A percentile compares a stretch with the other conserved stretches of the same genome.
Conservation (phyloP, 2,329 filamentous ascomycete genomes). For the Dothiorella sarmentorum region DNA sequence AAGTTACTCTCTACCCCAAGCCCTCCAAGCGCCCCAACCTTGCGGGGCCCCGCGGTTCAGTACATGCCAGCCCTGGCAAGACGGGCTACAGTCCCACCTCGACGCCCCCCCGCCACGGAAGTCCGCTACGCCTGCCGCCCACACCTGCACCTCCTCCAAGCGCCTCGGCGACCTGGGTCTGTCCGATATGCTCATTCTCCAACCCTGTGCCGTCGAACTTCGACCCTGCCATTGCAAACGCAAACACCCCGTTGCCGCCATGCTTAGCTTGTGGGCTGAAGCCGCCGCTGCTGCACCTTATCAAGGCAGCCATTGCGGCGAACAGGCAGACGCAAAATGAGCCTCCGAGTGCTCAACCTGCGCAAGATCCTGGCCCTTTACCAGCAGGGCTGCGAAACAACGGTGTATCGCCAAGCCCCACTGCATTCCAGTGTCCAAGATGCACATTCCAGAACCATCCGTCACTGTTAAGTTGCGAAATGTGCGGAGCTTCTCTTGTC, state of each 20-base stretch:
- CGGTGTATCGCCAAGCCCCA: neutral
- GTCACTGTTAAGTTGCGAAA: conserved; percentile 80
- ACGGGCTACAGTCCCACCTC: conserved; percentile 26
- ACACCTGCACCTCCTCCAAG: conserved; percentile 47
- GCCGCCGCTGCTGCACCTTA: conserved; percentile 73
- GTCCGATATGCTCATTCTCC: conserved; percentile 91
- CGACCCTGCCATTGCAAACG: conserved; percentile 75
- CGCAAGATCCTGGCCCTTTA: conserved; percentile 37
- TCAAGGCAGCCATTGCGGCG: conserved; percentile 82
- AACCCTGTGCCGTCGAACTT: conserved; percentile 93
- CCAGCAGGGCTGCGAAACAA: neutral
- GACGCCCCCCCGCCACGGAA: conserved; percentile 34
- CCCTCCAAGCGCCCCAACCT: conserved; percentile 59
- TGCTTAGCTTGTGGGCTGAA: conserved; percentile 94
- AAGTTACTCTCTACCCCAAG: conserved; percentile 86
- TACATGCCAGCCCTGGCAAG: conserved; percentile 33
- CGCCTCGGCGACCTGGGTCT: conserved; percentile 73
- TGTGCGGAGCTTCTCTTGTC: conserved; percentile 76
- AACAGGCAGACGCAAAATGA: conserved; percentile 46
- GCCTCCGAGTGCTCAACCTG: conserved; percentile 31
- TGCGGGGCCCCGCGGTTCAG: conserved; percentile 40
- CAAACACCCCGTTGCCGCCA: conserved; percentile 75
- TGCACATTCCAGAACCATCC: conserved; percentile 95
- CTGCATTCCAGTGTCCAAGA: conserved; percentile 60
- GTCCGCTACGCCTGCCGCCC: conserved; percentile 34